Evolutionary conservation across 1,139 yeast genomes (phyloP), one percentile per base, ranked within the genome.

Genomic region (Nakaseomyces glabratus): DNA sequence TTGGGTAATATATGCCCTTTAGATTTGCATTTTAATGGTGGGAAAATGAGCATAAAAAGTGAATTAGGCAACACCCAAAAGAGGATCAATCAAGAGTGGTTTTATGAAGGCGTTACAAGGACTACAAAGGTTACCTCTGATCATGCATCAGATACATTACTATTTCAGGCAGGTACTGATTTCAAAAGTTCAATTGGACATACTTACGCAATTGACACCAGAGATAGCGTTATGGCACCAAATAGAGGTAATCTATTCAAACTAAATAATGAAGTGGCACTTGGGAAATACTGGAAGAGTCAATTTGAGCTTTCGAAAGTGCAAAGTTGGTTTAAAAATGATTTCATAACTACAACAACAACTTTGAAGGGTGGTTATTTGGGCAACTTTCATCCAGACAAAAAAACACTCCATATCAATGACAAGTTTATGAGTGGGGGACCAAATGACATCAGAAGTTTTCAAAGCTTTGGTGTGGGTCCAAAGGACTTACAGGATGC

Each of bases 391-490:
- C 50, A 49, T 13, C 48, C 54, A 0, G 47, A 47, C 4, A 28
- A 39, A 5, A 40, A 37, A 8, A 41, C 49, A 10, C 30, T 47
- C 21, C 64, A 54, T 44, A 45, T 55, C 15, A 60, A 65, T 55
- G 77, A 71, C 44, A 58, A 71, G 31, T 67, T 76, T 41, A 75
- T 71, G 46, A 62, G 81, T n/a, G 82, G 93, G 47, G 61, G 61
- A 4, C 48, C 55, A 7, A 57, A 55, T 36, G 60, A 56, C 37
- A 46, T 57, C 5, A 48, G 61, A 24, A 47, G 57, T 24, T 57
- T 54, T 30, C 52, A 55, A 22, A 31, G 44, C 4, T 81, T 84
- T 57, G 93, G 95, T 0, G 56, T 88, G 22, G 98, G 98, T 0
- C 96, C 97, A 1, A 78, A 81, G 49, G 79, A 59, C 30, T 41